These are phyloP conservation scores for Haplosporangium sp. DNA, from an alignment of 371 early-diverging fungal genomes.

Conservation along the genomic window DNA sequence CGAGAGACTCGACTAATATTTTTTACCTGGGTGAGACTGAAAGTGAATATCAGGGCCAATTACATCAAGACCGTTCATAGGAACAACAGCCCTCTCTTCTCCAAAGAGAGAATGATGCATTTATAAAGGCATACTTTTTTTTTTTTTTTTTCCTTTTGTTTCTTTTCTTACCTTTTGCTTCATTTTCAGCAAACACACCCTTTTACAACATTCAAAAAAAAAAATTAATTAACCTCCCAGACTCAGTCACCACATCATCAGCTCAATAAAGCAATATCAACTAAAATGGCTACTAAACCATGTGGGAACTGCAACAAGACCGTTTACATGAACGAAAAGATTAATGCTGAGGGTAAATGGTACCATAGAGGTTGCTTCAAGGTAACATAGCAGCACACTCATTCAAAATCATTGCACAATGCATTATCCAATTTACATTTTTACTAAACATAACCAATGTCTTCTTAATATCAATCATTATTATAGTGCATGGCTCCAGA, in stretches of 20 bases:
- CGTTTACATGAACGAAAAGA: slow-evolving; percentile 73
- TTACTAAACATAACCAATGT: no score
- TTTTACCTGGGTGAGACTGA: background rate
- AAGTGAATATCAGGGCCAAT: background rate
- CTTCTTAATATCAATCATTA: no score
- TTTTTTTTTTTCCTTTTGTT: no score
- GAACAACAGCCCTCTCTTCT: background rate
- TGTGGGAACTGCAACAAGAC: slow-evolving; percentile 68
- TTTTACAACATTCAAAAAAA: background rate
- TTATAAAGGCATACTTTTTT: background rate
- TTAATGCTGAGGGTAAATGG: slow-evolving; percentile 68
- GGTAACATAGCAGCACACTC: slow-evolving; percentile 34
- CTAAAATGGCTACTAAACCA: slow-evolving; percentile 47
- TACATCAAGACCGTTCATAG: background rate
- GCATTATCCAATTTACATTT: no score
- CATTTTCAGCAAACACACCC: background rate
- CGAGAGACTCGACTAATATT: background rate
- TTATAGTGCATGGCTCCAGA: slow-evolving; percentile 40
- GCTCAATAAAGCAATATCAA: slow-evolving; percentile 2
- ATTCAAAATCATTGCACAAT: no score
- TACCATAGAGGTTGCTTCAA: slow-evolving; percentile 70
- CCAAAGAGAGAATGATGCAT: no score
- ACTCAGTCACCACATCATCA: no score
- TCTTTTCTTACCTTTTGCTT: background rate
- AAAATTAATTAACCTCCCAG: no score